Base-by-base conservation (phyloP, 129 eudicot genomes). In the Apium graveolens region DNA sequence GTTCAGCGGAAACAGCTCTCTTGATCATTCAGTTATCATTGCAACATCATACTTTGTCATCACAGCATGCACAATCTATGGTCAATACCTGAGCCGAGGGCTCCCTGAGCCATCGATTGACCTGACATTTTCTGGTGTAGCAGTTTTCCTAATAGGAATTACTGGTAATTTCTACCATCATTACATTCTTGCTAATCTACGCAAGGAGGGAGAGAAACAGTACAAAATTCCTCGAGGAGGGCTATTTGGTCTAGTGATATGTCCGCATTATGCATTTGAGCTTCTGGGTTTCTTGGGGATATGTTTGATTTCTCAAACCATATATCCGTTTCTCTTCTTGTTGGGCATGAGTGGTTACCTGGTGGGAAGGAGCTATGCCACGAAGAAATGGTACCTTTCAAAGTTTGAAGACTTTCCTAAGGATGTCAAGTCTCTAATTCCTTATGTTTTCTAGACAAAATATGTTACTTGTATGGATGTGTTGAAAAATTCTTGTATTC, bases 221-320 rank as follows among this genome's bases (percentile, higher is more conserved):
- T 89, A 91, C 62, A 89, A 89, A 78, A 87, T 91, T 44, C 97
- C 97, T 5, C 86, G 39, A 73, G 97, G 97, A 0, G 97, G 97
- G 9, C 79, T 91, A 13, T 91, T 91, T 46, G 49, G 75, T 78
- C 79, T 86, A 81, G 90, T 91, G n/a, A 87, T 87, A 69, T 91
- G 97, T 82, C 90, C 97, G 32, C 94, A 91, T 70, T 91, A 91
- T 78, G 83, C 87, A 29, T 91, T 91, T 65, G 97, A 91, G 79
- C 76, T 89, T 51, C 12, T 91, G 11, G 86, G 53, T 48, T 89
- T 91, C 70, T 1, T 87, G 16, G 97, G 97, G 12, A 71, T 91
- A 18, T 78, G 84, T 21, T 84, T 80, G 48, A 87, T 91, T 44
- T 73, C 87, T 68, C 97, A 91, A 60, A 88, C 97, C 73, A 38